Evolutionary conservation across 176 grass and related monocot genomes (phyloP), one percentile per base, ranked within the genome.

Genomic region (Tuctoria greenei): DNA sequence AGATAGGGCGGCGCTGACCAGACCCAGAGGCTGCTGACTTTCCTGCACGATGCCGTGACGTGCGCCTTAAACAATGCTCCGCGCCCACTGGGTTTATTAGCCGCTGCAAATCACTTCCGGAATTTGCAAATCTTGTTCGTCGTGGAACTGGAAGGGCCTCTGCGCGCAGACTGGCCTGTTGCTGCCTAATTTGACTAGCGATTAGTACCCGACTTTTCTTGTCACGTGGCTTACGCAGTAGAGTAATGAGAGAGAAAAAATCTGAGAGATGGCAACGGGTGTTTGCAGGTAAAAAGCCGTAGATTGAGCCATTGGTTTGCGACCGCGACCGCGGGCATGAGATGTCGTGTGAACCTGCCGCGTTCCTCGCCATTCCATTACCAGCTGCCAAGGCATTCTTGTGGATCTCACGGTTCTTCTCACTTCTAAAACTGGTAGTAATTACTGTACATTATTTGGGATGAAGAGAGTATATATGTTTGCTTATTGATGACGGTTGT

Each of bases 101-200:
- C 13, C 20, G 23, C 58, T 59, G 26, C 16, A 13, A 4, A 4
- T 75, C 55, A 46, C 40, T 20, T 27, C 11, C 6, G 50, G 52
- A 61, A 46, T 50, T 66, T 58, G 24, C 11, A 60, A 63, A 64
- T 10, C 73, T 39, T 24, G 66, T 18, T 76, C 47, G 28, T 47
- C 24, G n/a, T n/a, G n/a, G n/a, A n/a, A n/a, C 45, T 15, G 8
- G 41, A 50, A 18, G 47, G 65, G 42, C 77, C 77, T n/a, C n/a
- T n/a, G n/a, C n/a, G n/a, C n/a, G n/a, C n/a, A n/a, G n/a, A n/a
- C n/a, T 66, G 61, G 49, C 67, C 25, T 44, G 84, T 23, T 65
- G 66, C 65, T 66, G 25, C 74, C 24, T 56, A 56, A 56, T 79
- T 87, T 79, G 86, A 83, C 86, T 55, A 25, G 55, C 69, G 45